These are phyloP conservation scores for Hyphochytrium catenoides DNA, from an alignment of 352 stramenopile species.

Conservation along the genomic window DNA sequence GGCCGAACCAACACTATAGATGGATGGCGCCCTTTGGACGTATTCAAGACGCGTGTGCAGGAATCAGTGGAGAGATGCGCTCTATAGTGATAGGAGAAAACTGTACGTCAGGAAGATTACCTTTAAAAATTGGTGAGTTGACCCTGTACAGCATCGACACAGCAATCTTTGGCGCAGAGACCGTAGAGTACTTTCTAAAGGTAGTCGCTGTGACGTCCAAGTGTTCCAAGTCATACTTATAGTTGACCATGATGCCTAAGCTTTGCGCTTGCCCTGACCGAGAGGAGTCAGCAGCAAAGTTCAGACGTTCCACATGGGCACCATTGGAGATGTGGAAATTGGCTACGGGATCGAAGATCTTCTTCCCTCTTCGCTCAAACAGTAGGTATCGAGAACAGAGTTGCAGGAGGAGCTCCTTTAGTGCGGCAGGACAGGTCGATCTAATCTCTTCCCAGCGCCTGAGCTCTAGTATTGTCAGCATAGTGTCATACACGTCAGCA, in stretches of 20 bases:
- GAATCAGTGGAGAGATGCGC: conserved; percentile 10
- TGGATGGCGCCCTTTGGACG: no score
- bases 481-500: no score
- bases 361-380: conserved; percentile 39
- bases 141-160: conserved; percentile 50
- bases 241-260: conserved; percentile 61
- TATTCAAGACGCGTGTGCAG: no score
- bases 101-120: conserved; percentile 9
- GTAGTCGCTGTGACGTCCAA: conserved; percentile 41
- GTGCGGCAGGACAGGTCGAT: no score
- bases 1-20: no score
- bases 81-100: neutral
- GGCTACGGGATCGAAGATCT: conserved; percentile 47
- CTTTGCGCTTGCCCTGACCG: conserved; percentile 16
- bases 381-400: conserved; percentile 48
- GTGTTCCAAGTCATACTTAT: conserved; percentile 53
- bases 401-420: no score
- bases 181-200: no score
- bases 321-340: conserved; percentile 63
- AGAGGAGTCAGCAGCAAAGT: conserved; percentile 41
- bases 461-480: no score
- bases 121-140: conserved; percentile 33
- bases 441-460: no score
- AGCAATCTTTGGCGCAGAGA: no score
- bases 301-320: conserved; percentile 53